Percentiles rank a stretch among this genome's conserved stretches.
These are phyloP conservation scores for Dioscorea cayenensis DNA, from an alignment of 116 monocot species.

Conservation along the genomic window DNA sequence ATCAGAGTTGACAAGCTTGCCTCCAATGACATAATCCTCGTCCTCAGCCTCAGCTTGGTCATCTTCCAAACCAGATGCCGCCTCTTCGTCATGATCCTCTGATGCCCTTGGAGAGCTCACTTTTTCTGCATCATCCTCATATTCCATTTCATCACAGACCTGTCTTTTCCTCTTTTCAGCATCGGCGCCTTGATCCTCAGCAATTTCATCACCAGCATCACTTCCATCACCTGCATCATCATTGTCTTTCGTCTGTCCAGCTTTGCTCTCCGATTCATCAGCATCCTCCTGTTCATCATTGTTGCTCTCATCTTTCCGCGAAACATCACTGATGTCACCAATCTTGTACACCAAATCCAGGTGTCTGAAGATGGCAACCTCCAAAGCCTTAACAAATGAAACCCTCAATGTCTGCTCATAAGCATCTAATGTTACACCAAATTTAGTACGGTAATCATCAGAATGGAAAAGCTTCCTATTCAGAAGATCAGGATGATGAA, in stretches of 20 bases:
- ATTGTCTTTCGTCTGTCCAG: constrained; percentile 13
- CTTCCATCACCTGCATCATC: constrained; percentile 18
- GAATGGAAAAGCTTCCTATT: constrained; percentile 57
- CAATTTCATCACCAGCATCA: constrained; percentile 31
- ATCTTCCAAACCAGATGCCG: constrained; percentile 29
- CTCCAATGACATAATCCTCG: constrained; percentile 39
- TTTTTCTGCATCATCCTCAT: constrained; percentile 70
- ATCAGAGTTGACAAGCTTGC: constrained; percentile 11
- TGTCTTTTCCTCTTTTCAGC: constrained; percentile 73
- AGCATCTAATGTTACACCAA: constrained; percentile 38
- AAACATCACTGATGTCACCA: constrained; percentile 26
- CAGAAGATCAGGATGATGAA: constrained; percentile 48
- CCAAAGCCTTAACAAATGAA: constrained; percentile 55
- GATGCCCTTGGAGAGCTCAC: constrained; percentile 4
- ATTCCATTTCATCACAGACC: constrained; percentile 78
- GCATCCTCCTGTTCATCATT: constrained; percentile 27
- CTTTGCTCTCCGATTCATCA: constrained; percentile 24
- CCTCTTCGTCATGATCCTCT: constrained; percentile 30
- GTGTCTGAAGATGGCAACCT: constrained; percentile 57
- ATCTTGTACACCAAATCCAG: constrained; percentile 53
- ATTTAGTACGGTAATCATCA: constrained; percentile 54
- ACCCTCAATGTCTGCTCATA: constrained; percentile 24
- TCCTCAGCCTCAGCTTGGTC: constrained; percentile 39
- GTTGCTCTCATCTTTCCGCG: constrained; percentile 11
- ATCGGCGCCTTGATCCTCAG: constrained; percentile 76